These are phyloP conservation scores for Ehretia macrophylla DNA, from an alignment of 257 asterid species.

Conservation along the genomic window DNA sequence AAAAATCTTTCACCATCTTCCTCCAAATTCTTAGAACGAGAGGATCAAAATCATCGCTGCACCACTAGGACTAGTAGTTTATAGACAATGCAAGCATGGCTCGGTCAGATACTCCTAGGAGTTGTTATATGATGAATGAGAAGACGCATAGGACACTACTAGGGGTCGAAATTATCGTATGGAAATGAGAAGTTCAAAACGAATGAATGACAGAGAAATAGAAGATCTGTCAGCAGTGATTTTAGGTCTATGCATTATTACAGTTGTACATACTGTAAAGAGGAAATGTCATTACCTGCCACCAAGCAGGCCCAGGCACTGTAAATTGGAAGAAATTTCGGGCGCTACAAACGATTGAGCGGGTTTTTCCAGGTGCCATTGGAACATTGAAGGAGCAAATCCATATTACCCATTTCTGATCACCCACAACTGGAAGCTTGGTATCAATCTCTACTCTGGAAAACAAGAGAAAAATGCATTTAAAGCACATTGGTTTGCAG, in stretches of 20 bases:
- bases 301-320: constrained; percentile 98
- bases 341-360: constrained; percentile 98
- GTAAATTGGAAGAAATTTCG: constrained; percentile 86
- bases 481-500: constrained; percentile 1
- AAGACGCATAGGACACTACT: no score
- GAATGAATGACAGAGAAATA: background rate
- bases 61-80: no score
- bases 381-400: constrained; percentile 97
- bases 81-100: no score
- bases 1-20: no score
- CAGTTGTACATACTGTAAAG: background rate
- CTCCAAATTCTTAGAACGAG: no score
- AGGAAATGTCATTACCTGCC: constrained; percentile 62
- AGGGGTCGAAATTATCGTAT: no score
- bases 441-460: constrained; percentile 88
- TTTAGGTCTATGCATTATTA: background rate
- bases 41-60: no score
- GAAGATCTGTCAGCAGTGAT: background rate
- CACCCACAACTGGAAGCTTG: constrained; percentile 83
- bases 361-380: constrained; percentile 99
- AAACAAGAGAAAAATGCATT: constrained; percentile 3
- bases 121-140: no score
- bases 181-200: no score
- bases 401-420: constrained; percentile 97
- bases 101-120: no score